Percentiles rank a stretch among this genome's conserved stretches.
These are phyloP conservation scores for Ocimum tenuiflorum DNA, from an alignment of 257 asterid species.

Conservation along the genomic window DNA sequence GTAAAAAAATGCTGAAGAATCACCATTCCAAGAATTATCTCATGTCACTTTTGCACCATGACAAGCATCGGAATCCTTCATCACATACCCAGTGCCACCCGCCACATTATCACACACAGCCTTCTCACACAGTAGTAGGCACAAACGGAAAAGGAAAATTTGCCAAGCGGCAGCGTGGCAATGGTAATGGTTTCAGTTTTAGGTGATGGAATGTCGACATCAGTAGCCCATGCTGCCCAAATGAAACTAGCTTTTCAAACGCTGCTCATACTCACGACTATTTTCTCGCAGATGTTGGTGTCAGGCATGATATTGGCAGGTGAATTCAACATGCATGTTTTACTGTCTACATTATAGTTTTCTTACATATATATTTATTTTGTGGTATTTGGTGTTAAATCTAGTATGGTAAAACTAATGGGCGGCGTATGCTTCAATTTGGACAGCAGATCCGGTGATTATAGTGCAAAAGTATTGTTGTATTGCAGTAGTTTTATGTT, in stretches of 20 bases:
- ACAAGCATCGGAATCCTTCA: conserved; percentile 1
- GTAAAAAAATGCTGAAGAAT: background rate
- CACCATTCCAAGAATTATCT: conserved; percentile 27
- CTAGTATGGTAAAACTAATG: background rate
- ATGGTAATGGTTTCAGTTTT: background rate
- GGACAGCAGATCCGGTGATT: no score
- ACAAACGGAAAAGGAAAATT: background rate
- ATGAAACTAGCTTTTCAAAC: no score
- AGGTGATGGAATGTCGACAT: background rate
- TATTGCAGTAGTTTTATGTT: background rate
- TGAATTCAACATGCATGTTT: background rate
- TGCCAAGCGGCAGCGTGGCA: conserved; percentile 21
- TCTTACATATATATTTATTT: background rate
- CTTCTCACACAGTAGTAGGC: background rate
- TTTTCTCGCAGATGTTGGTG: background rate
- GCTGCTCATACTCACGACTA: no score
- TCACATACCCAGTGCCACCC: conserved; percentile 1
- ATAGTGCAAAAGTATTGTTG: background rate
- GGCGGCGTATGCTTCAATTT: background rate
- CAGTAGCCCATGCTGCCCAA: background rate
- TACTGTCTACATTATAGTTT: no score
- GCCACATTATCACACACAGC: conserved; percentile 2
- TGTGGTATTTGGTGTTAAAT: background rate
- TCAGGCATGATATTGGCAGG: background rate
- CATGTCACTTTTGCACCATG: conserved; percentile 22